Base-by-base conservation (phyloP, 2,329 filamentous ascomycete species). In the Nigrograna mackinnonii region DNA sequence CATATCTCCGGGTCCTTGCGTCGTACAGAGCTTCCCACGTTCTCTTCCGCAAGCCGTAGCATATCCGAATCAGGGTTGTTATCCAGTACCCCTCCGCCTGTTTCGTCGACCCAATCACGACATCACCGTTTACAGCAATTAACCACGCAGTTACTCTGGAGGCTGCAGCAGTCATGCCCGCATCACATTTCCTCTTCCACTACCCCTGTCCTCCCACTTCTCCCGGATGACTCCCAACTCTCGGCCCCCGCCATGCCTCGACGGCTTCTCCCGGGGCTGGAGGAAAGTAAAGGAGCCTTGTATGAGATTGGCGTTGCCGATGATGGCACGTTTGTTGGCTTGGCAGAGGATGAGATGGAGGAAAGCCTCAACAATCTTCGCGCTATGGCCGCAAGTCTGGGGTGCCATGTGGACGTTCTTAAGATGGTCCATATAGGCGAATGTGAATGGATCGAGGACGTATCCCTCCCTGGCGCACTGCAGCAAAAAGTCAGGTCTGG, bases 301-400 rank as follows among this genome's bases (percentile, higher is more conserved):
- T 99, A 99, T 57, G 92, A 99, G 67, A 95, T 99, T 66, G 94
- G 94, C 0, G 91, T 99, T 7, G 87, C 91, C 20, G 94, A 99
- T 66, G 91, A 97, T 71, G 94, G 94, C 6, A 90, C 87, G 0
- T 84, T 99, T 44, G 83, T 96, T 31, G 94, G 94, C 0, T 75
- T 99, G 35, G 88, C 89, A 2, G 84, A 88, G 51, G 91, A 96
- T 62, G 94, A 99, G 68, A 82, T 99, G 78, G 83, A 92, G 47
- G 92, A 97, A 69, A 96, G 91, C 64, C 77, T 97, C 47, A 80
- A 80, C 31, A 96, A 91, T 43, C 72, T 99, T 26, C 83, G 85
- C 47, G 84, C 88, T 37, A 99, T 99, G 92, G 92, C 94, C 26
- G 87, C 89, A 9, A 95, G 90, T 63, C 72, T 99, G 36, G 92